Base-by-base conservation (phyloP, 148 eudicot genomes). In the Pharnaceum exiguum region DNA sequence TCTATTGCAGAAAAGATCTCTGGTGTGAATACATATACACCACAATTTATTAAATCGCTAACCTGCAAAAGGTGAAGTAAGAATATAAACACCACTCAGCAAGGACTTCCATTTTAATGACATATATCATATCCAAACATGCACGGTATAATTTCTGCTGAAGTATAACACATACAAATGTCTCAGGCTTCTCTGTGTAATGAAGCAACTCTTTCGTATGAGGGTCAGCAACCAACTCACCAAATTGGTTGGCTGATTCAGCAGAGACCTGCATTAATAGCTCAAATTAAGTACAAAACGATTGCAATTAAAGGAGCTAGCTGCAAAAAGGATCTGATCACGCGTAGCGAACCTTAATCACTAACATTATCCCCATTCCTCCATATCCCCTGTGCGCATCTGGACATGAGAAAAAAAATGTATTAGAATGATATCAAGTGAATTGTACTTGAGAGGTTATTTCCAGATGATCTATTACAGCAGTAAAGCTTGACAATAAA, bases 141-240 rank as follows among this genome's bases (percentile, higher is more conserved):
- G 27, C 9, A 51, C 13, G 31, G 36, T 26, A 33, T 19, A 49
- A 37, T 29, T 28, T 30, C 24, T 52, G 45, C 46, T 55, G 40
- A 13, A 26, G 45, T 43, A 67, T 32, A 37, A 32, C 25, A 70
- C 98, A 58, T 88, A 91, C 98, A 83, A 91, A 91, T 60, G 98
- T 91, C 66, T 87, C 96, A 12, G 96, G 98, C 79, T 91, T 91
- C 65, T 91, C 98, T 5, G 96, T 91, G 81, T 88, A 91, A 72
- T 91, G 98, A 73, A 91, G 71, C 48, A 91, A 55, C 65, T 88
- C 98, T 35, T 91, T 82, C 63, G 93, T 85, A 55, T 42, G 60
- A 47, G 84, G 86, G 65, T 87, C 96, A 66, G 96, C 98, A 60
- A 87, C 85, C 72, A 91, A 65, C 71, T 87, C 98, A 40, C 98